Percentiles rank a stretch among this genome's conserved stretches.
These are phyloP conservation scores for Alternaria arbusti DNA, from an alignment of 2,329 filamentous ascomycete genomes.

Conservation along the genomic window DNA sequence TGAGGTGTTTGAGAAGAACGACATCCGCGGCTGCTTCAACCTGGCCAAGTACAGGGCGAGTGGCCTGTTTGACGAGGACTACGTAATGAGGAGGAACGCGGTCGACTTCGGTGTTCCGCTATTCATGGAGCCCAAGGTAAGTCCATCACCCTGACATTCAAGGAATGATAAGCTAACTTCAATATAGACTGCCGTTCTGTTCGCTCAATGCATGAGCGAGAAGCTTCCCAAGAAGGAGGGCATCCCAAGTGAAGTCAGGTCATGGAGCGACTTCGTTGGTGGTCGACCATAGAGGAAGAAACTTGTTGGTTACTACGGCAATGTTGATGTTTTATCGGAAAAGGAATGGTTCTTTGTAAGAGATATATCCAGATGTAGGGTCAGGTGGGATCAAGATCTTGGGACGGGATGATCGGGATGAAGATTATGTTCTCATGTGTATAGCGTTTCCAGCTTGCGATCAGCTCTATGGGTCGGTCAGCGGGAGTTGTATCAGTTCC, in stretches of 20 bases:
- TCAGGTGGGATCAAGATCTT: background rate
- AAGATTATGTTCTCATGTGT: conserved; percentile 21
- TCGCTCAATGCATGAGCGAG: conserved; percentile 95
- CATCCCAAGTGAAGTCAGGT: conserved; percentile 87
- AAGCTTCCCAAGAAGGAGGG: conserved; percentile 90
- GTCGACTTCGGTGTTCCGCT: conserved; percentile 97
- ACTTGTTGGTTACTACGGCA: background rate
- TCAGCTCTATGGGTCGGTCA: conserved; percentile 4
- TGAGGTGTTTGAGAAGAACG: conserved; percentile 95
- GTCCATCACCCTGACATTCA: conserved; percentile 35
- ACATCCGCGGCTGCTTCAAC: conserved; percentile 96
- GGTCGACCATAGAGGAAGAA: conserved; percentile 42
- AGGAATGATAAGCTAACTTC: conserved; percentile 22
- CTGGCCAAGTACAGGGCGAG: conserved; percentile 82
- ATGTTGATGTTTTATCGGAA: background rate
- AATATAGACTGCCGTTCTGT: conserved; percentile 85
- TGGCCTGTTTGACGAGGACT: conserved; percentile 89
- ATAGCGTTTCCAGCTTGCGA: conserved; percentile 17
- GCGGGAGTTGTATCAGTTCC: conserved; percentile 7
- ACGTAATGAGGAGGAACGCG: conserved; percentile 97
- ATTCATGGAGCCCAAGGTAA: conserved; percentile 97
- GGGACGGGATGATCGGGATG: background rate
- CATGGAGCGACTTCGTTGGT: conserved; percentile 95
- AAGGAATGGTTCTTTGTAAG: conserved; percentile 1
- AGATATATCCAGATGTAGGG: conserved; percentile 17